Evolutionary conservation across 768 basidiomycete species (phyloP).

Genomic region (Podaxis sp.): DNA sequence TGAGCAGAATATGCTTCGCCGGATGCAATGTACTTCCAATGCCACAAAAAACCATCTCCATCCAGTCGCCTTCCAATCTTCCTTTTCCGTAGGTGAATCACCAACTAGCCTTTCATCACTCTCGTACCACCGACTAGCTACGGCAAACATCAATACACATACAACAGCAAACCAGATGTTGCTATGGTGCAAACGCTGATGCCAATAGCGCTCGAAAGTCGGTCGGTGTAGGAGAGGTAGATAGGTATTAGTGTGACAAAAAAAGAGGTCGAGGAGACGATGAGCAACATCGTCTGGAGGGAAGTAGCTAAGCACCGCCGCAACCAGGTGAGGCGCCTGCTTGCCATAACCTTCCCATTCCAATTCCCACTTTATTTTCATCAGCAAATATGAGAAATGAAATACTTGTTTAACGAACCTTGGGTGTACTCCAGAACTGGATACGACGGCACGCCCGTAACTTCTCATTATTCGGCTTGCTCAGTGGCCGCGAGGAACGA

Average conservation of each 20-base stretch:
- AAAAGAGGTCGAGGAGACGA: conserved; percentile 64
- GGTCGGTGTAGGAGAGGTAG: conserved; percentile 70
- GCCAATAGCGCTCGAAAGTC: conserved; percentile 63
- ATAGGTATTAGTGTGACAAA: conserved; percentile 51
- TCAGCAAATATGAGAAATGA: conserved; percentile 3
- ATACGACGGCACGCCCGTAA: conserved; percentile 31
- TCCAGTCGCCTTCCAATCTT: conserved; percentile 52
- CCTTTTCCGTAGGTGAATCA: conserved; percentile 16
- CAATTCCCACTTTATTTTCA: conserved; percentile 51
- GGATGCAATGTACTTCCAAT: conserved; percentile 42
- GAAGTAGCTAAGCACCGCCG: conserved; percentile 37
- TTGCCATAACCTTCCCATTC: conserved; percentile 43
- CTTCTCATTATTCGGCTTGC: conserved; percentile 18
- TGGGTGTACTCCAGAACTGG: conserved; percentile 55
- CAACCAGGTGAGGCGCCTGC: conserved; percentile 25
- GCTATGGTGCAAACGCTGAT: conserved; percentile 44
- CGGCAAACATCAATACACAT: conserved; percentile 62
- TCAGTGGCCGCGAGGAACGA: background rate
- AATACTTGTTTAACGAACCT: conserved; percentile 31
- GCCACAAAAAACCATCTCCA: conserved; percentile 46
- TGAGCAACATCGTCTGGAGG: conserved; percentile 61
- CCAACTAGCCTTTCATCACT: conserved; percentile 29
- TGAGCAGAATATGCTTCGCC: conserved; percentile 49
- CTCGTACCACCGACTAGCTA: conserved; percentile 62
- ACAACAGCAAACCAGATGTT: conserved; percentile 59